Base-by-base conservation (phyloP, 148 eudicot genomes). In the Rhododendron ferrugineum region DNA sequence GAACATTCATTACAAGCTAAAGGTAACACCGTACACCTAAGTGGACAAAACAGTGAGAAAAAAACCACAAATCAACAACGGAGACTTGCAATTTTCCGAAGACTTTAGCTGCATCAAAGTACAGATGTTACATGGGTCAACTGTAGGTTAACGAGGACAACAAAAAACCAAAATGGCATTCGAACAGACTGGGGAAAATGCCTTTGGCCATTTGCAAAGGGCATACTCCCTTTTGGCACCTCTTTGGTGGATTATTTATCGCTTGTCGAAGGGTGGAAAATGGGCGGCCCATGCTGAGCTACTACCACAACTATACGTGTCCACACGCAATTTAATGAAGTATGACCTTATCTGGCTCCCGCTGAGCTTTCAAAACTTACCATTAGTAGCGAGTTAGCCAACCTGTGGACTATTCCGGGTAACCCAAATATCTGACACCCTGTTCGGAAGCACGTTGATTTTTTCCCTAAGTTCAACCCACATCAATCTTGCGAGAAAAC, bases 1-100 rank as follows among this genome's bases (percentile, higher is more conserved):
- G 20, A 81, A 82, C 84, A 62, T 40, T 62, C 20, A 20, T 40
- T 5, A 81, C 72, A 81, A 82, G 74, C 49, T 82, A 46, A 15
- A 81, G 36, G 49, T 40, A 58, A 74, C 78, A 16, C 1, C 20
- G 22, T 70, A 44, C 34, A 3, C 80, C 49, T 44, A 34, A 16
- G 58, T 13, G 58, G 20, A 20, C 18, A 37, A 5, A 18, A 37
- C 13, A 42, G 20, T 44, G 18, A 58, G 18, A 22, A 76, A 76
- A 76, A 75, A 34, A 36, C 22, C 60, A 22, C 44, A 18, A 54
- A 23, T 20, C 26, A 15, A 82, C 54, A 34, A 34, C 11, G 3
- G 8, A 32, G 70, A 5, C 70, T 34, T 11, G 47, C 28, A 56
- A 62, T 10, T 81, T 32, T 81, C 47, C 15, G 11, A 36, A 34